These are phyloP conservation scores for Crepidotus variabilis DNA, from an alignment of 768 basidiomycete genomes.

Conservation along the genomic window DNA sequence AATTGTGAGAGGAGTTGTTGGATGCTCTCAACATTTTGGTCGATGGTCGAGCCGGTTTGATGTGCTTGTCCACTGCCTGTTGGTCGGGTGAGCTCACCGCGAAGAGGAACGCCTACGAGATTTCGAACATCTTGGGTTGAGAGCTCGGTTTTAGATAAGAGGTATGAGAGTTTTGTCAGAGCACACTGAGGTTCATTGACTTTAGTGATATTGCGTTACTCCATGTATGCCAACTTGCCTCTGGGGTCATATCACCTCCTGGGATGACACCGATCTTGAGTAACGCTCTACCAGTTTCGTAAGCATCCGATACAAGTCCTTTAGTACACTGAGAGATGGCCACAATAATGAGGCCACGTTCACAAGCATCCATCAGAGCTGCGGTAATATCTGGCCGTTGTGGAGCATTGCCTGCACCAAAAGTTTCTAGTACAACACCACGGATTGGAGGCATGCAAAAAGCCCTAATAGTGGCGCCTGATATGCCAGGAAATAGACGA, in stretches of 20 bases:
- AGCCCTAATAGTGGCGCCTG: slow-evolving; percentile 64
- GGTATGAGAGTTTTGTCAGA: slow-evolving; percentile 84
- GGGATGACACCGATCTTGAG: slow-evolving; percentile 74
- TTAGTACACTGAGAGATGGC: slow-evolving; percentile 89
- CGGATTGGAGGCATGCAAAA: slow-evolving; percentile 72
- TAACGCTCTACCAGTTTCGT: slow-evolving; percentile 73
- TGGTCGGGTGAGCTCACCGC: slow-evolving; percentile 79
- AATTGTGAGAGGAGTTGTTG: slow-evolving; percentile 66
- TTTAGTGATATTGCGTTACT: neutral
- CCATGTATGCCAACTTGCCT: slow-evolving; percentile 44
- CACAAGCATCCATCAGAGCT: slow-evolving; percentile 78
- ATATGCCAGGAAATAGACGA: slow-evolving; percentile 87
- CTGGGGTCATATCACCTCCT: slow-evolving; percentile 94
- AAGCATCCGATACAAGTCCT: slow-evolving; percentile 82
- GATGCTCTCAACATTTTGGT: slow-evolving; percentile 54
- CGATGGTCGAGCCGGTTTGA: slow-evolving; percentile 27
- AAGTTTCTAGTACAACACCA: slow-evolving; percentile 88
- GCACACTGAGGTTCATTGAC: slow-evolving; percentile 59
- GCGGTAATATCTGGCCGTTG: slow-evolving; percentile 71
- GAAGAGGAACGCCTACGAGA: slow-evolving; percentile 73
- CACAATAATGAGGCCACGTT: slow-evolving; percentile 81
- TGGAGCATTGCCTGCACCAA: slow-evolving; percentile 92
- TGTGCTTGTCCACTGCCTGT: slow-evolving; percentile 40
- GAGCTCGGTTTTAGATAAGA: slow-evolving; percentile 84
- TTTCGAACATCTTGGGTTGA: slow-evolving; percentile 63